Percentiles rank a stretch among this genome's conserved stretches.
Conservation (phyloP, 768 basidiomycete genomes). For the Megacollybia marginata region DNA sequence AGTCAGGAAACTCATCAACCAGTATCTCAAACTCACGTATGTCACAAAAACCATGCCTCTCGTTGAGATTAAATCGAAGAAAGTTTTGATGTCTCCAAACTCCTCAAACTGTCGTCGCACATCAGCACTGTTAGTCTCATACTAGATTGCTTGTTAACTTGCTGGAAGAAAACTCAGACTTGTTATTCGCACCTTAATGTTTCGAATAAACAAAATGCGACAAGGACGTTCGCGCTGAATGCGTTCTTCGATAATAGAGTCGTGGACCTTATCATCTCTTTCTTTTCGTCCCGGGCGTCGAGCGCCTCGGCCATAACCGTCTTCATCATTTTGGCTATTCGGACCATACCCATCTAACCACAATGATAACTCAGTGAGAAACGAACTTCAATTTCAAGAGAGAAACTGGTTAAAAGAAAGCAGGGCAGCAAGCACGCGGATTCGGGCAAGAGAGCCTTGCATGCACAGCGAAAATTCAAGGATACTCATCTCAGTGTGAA, state of each 20-base stretch:
- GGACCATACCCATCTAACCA: conserved; percentile 57
- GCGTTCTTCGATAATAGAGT: conserved; percentile 89
- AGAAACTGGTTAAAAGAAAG: conserved; percentile 31
- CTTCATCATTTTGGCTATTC: conserved; percentile 44
- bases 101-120: conserved; percentile 84
- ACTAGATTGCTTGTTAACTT: conserved; percentile 36
- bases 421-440: conserved; percentile 27
- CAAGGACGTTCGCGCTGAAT: conserved; percentile 92
- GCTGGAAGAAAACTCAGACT: conserved; percentile 4
- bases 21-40: conserved; percentile 60
- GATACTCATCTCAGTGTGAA: not conserved
- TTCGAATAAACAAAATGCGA: conserved; percentile 93
- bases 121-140: conserved; percentile 82
- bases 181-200: conserved; percentile 81
- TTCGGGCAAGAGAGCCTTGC: conserved; percentile 3
- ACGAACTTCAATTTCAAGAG: conserved; percentile 26
- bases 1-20: no score
- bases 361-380: conserved; percentile 38
- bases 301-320: conserved; percentile 37
- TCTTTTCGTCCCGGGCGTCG: conserved; percentile 59
- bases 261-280: conserved; percentile 84
- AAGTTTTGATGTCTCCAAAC: conserved; percentile 94
- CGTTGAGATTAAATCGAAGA: conserved; percentile 90
- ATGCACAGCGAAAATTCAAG: conserved; percentile 16
- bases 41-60: conserved; percentile 99